Evolutionary conservation across 1,284 basidiomycete genomes (phyloP), one percentile per base, ranked within the genome.

Genomic region (Sanghuangporus sanghuang): DNA sequence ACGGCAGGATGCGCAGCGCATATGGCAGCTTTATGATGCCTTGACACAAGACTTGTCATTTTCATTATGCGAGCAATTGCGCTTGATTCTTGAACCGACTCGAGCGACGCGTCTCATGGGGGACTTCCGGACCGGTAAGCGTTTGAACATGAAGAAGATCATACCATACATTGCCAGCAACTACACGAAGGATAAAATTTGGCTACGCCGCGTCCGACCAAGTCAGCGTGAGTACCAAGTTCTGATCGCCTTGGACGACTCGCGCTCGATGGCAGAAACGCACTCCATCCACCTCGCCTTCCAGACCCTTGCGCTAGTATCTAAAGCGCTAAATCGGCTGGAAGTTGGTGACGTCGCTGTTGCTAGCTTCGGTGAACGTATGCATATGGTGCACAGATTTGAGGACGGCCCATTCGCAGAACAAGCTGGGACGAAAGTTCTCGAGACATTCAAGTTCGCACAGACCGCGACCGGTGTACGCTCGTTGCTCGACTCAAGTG

Each of bases 171-270:
- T 99, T 69, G 97, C 97, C 8, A 95, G 92, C 74, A 97, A 99
- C 78, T 99, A 95, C 79, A 98, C 96, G 63, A 99, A 99, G 76
- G 97, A 99, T 82, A 97, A 97, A 79, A 99, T 99, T 70, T 99
- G 97, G 97, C 81, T 99, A 39, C 88, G 97, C 35, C 85, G 97
- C 36, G 98, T 96, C 4, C 89, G 93, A 65, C 96, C 97, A 0
- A 94, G 92, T 70, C 87, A 93, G 71, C 86, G 97, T 59, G 96
- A 98, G 74, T 99, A 99, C 75, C 97, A 99, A 72, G 89, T 99
- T 2, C 84, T 99, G 53, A 83, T 99, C 59, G 91, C 95, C 6
- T 86, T 99, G 59, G 97, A 99, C 73, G 97, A 99, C 78, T 97
- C 95, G 18, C 87, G 90, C 50, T 97, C 95, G 42, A 99, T 99